Evolutionary conservation across 2,329 filamentous ascomycete species (phyloP).

Genomic region (Botrytis medusae): DNA sequence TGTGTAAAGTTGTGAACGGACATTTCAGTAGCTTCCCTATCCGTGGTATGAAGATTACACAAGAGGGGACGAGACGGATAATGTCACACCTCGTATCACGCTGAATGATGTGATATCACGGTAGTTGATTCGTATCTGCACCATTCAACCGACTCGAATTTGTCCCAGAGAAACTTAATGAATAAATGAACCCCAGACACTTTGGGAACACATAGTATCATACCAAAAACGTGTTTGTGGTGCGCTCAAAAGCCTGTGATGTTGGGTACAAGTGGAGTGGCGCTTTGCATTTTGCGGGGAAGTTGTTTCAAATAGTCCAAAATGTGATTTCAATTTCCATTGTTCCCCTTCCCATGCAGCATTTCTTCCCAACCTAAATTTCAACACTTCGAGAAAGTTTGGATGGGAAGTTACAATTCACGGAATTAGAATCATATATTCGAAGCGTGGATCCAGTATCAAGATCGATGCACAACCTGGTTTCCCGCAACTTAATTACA

Average conservation of each 20-base stretch:
- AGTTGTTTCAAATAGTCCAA: constrained; percentile 17
- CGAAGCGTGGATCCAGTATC: constrained; percentile 1
- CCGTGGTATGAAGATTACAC: not conserved
- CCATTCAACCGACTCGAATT: not conserved
- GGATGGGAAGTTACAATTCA: constrained; percentile 1
- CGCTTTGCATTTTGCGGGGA: constrained; percentile 20
- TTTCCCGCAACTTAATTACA: not conserved
- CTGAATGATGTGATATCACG: not conserved
- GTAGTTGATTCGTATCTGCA: constrained; percentile 1
- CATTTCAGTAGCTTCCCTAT: not conserved
- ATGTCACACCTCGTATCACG: not conserved
- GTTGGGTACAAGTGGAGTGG: constrained; percentile 13
- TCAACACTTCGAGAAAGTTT: not conserved
- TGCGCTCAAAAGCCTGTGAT: not conserved
- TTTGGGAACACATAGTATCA: not conserved
- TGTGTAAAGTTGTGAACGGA: not conserved
- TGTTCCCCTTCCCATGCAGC: not conserved
- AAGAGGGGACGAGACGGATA: no score
- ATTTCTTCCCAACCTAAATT: not conserved
- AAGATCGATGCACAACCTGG: not conserved
- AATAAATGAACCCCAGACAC: not conserved
- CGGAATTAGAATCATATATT: not conserved
- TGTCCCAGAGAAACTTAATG: not conserved
- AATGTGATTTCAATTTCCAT: not conserved
- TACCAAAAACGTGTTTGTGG: constrained; percentile 11